Percentiles rank a stretch among this genome's conserved stretches.
Conservation (phyloP, 441 rosid genomes). For the Erodium chrysanthum region DNA sequence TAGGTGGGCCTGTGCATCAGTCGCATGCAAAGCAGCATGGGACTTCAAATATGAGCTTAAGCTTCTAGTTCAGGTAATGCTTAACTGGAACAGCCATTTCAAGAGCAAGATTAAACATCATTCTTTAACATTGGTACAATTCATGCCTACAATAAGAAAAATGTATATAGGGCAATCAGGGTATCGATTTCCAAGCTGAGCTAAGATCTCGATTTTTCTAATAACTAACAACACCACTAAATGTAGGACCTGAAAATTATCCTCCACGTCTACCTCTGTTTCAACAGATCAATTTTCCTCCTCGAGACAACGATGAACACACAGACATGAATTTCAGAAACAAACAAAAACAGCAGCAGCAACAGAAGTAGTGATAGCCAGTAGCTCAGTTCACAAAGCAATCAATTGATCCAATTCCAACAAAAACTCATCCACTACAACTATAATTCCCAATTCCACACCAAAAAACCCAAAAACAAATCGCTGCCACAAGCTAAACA, state of each 20-base stretch:
- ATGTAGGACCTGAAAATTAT: conserved; percentile 1
- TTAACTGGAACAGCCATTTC: neutral
- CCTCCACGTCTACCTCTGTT: conserved; percentile 4
- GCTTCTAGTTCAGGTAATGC: neutral
- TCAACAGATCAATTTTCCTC: neutral
- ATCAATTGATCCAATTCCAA: conserved; percentile 3
- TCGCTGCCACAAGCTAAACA: neutral
- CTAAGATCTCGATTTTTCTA: neutral
- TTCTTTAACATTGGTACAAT: neutral
- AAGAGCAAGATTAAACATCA: too few species aligned
- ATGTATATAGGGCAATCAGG: neutral
- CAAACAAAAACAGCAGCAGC: neutral
- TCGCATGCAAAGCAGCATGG: neutral
- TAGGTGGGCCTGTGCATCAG: neutral
- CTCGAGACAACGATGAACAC: neutral
- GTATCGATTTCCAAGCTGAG: neutral
- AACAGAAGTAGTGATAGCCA: neutral
- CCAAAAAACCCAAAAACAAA: neutral
- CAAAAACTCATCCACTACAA: neutral
- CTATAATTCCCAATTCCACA: neutral
- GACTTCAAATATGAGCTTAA: neutral
- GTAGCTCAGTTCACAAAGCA: neutral
- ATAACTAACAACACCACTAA: conserved; percentile 6
- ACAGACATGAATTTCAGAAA: neutral
- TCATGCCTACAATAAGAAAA: neutral